Conservation (phyloP, 192 early-diverging fungal species). For the Obelidium mucronatum region DNA sequence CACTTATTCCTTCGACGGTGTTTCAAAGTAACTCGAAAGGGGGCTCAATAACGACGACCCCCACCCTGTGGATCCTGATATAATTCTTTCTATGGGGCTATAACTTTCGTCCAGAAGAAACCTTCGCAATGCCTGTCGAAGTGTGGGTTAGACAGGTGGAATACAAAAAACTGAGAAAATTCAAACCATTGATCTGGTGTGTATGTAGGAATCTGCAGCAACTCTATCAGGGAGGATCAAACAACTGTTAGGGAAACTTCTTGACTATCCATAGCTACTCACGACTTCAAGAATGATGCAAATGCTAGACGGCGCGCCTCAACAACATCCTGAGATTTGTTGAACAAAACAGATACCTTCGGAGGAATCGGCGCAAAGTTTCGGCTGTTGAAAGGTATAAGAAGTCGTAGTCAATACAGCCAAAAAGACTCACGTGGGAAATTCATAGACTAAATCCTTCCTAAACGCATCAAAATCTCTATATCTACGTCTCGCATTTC, state of each 20-base stretch:
- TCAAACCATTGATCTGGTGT: background rate
- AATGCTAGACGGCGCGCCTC: constrained; percentile 2
- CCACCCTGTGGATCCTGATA: too few species aligned
- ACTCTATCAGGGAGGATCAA: background rate
- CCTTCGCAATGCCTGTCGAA: background rate
- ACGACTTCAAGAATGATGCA: constrained; percentile 6
- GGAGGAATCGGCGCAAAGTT: background rate
- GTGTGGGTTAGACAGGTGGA: too few species aligned
- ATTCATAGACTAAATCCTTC: background rate
- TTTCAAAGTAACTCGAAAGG: too few species aligned
- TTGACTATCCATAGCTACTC: background rate
- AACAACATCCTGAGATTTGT: background rate
- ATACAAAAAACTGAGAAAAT: too few species aligned
- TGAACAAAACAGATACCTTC: background rate
- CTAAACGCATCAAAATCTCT: constrained; percentile 21
- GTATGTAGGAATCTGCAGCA: background rate
- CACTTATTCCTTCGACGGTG: too few species aligned
- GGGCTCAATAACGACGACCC: too few species aligned
- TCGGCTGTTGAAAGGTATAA: too few species aligned
- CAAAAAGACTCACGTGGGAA: too few species aligned
- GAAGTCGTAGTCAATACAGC: too few species aligned
- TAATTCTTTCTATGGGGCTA: background rate
- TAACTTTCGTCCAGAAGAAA: background rate
- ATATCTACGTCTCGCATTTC: background rate
- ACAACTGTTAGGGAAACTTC: background rate